Evolutionary conservation across 306 rosid genomes (phyloP).

Genomic region (Boehmeria nivea): DNA sequence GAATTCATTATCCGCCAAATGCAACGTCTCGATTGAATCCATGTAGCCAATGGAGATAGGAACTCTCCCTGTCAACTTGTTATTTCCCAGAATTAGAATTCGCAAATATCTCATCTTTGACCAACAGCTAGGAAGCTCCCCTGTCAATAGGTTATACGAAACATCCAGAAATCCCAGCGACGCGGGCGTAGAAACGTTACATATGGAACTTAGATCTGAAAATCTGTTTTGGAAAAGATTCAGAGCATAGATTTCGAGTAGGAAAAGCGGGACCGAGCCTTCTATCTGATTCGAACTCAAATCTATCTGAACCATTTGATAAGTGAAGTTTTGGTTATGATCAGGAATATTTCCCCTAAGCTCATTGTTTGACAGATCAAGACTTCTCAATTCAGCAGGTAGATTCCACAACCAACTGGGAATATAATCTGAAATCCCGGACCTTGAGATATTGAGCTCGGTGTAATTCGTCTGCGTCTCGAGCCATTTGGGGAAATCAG

Average conservation of each 20-base stretch:
- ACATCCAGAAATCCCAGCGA: neutral
- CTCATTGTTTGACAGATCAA: constrained; percentile 7
- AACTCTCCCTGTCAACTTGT: neutral
- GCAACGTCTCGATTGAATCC: neutral
- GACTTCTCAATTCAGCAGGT: rapidly evolving
- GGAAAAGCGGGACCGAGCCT: neutral
- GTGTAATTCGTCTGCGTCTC: constrained; percentile 3
- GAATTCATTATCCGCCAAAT: neutral
- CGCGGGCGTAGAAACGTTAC: neutral
- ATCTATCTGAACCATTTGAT: neutral
- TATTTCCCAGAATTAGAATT: constrained; percentile 6
- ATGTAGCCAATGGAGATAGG: neutral
- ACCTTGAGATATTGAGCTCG: neutral
- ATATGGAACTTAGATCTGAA: neutral
- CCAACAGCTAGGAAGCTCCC: constrained; percentile 11
- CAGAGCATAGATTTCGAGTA: rapidly evolving
- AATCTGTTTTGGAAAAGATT: constrained; percentile 15
- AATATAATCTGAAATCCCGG: neutral
- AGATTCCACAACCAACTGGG: neutral
- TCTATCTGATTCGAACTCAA: constrained; percentile 6
- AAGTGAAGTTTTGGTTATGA: neutral
- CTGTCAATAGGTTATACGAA: neutral
- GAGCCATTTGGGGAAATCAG: constrained; percentile 21
- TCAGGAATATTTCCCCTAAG: neutral
- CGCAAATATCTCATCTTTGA: neutral